Conservation (phyloP, 495 filamentous ascomycete species). For the Tricharina praecox region DNA sequence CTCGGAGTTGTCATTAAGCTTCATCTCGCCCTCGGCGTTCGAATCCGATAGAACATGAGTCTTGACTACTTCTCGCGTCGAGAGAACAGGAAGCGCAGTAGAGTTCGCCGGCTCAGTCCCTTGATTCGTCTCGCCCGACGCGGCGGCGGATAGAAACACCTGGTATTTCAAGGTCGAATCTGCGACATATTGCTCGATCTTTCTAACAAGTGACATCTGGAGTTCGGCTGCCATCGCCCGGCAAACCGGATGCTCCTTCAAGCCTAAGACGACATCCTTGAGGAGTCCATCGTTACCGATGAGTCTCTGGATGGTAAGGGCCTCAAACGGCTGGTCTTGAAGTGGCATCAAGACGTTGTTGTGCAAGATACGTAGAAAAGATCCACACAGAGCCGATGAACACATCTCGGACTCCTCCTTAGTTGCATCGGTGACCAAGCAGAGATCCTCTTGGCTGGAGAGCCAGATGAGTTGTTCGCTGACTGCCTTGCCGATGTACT, state of each 20-base stretch:
- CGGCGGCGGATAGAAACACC: too few relatives aligned
- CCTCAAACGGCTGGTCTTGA: not conserved
- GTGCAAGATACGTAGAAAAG: not conserved
- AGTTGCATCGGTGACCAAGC: too few relatives aligned
- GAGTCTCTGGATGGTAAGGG: not conserved
- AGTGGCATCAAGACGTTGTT: not conserved
- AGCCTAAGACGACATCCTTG: not conserved
- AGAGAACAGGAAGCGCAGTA: too few relatives aligned
- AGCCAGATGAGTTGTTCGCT: conserved; percentile 26
- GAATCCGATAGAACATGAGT: too few relatives aligned
- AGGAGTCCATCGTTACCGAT: not conserved
- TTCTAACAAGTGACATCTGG: not conserved
- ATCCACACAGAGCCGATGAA: not conserved
- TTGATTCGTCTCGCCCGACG: too few relatives aligned
- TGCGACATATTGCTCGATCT: not conserved
- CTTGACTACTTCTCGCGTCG: too few relatives aligned
- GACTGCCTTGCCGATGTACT: conserved; percentile 34
- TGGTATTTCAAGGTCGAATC: too few relatives aligned
- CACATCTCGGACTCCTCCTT: too few relatives aligned
- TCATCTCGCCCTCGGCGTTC: too few relatives aligned
- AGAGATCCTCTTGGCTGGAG: not conserved
- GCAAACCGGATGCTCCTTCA: not conserved
- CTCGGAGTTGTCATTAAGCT: too few relatives aligned
- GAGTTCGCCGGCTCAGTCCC: too few relatives aligned
- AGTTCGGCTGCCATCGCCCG: not conserved